These are phyloP conservation scores for Chionographis japonica DNA, from an alignment of 106 monocot genomes.

Conservation along the genomic window DNA sequence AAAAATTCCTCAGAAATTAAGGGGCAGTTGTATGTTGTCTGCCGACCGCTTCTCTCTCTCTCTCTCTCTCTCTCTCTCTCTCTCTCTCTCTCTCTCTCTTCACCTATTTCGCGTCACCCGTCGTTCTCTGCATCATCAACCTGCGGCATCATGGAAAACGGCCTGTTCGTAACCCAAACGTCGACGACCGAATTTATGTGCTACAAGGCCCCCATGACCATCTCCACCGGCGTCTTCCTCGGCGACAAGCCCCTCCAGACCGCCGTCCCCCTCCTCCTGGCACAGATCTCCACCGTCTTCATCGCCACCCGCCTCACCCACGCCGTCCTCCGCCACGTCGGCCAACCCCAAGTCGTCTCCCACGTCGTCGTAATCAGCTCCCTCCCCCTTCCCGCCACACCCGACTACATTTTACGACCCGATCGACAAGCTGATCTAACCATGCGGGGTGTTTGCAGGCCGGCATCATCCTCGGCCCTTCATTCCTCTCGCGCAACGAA, in stretches of 20 bases:
- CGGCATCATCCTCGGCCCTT: no score
- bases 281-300: constrained; percentile 15
- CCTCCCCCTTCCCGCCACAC: neutral
- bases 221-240: constrained; percentile 7
- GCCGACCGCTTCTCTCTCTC: no score
- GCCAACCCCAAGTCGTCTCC: constrained; percentile 14
- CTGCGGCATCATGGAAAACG: no score
- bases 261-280: constrained; percentile 9
- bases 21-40: no score
- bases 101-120: no score
- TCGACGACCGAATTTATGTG: neutral
- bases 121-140: no score
- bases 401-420: neutral
- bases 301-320: constrained; percentile 1
- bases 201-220: neutral
- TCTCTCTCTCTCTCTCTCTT: no score
- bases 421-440: neutral
- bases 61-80: no score
- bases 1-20: no score
- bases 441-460: neutral
- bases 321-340: neutral
- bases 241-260: constrained; percentile 5
- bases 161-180: no score
- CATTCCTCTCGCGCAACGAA: neutral
- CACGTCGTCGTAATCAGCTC: neutral